Evolutionary conservation across 495 filamentous ascomycete species (phyloP).

Genomic region (Neurospora sp.): DNA sequence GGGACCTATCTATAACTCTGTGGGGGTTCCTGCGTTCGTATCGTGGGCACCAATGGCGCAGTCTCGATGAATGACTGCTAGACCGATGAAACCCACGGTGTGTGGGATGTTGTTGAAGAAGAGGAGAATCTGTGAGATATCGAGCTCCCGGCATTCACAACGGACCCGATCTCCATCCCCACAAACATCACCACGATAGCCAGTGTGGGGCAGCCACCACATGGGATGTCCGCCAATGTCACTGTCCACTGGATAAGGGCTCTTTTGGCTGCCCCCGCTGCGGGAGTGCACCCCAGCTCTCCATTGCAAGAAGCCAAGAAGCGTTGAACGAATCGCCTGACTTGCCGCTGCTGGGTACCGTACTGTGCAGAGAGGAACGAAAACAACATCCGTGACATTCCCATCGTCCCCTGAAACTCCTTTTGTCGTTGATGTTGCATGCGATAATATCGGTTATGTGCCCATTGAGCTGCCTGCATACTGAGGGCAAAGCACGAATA

Average conservation of each 20-base stretch:
- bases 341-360: neutral
- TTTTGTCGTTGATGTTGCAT: neutral
- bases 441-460: neutral
- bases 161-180: neutral
- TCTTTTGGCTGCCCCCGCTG: neutral
- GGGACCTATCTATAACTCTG: neutral
- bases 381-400: neutral
- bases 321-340: neutral
- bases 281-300: too few relatives aligned
- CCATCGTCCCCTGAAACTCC: neutral
- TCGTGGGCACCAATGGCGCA: neutral
- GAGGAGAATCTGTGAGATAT: neutral
- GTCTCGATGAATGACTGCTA: neutral
- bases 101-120: neutral
- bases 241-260: neutral
- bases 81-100: neutral
- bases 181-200: neutral
- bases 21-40: neutral
- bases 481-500: neutral
- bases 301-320: neutral
- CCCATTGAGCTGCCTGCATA: neutral
- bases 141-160: neutral
- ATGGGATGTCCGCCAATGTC: neutral
- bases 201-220: neutral
- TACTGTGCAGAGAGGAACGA: neutral